Conservation (phyloP, 2,329 filamentous ascomycete genomes). For the Pyrenophora tritici-repentis region DNA sequence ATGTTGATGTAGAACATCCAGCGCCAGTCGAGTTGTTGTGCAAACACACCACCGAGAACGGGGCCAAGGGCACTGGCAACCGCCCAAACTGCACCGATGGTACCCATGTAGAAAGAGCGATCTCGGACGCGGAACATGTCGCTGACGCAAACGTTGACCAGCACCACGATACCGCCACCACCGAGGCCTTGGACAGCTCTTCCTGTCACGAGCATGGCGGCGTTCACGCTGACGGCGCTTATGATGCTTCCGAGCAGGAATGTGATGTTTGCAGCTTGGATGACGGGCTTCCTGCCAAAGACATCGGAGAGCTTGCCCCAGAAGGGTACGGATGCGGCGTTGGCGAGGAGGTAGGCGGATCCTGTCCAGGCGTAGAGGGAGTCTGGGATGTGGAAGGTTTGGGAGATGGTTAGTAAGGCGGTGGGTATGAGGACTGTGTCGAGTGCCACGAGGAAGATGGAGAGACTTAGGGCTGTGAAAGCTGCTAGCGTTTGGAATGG, state of each 20-base stretch:
- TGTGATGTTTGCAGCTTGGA: conserved; percentile 44
- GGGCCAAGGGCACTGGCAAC: conserved; percentile 60
- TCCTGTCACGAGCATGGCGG: conserved; percentile 59
- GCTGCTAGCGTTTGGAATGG: conserved; percentile 23
- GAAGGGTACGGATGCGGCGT: conserved; percentile 47
- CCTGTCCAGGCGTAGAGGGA: conserved; percentile 81
- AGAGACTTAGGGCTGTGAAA: conserved; percentile 40
- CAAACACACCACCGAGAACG: conserved; percentile 59
- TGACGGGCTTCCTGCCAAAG: conserved; percentile 45
- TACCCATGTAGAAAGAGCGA: conserved; percentile 57
- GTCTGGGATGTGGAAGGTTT: conserved; percentile 64
- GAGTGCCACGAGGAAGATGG: conserved; percentile 51
- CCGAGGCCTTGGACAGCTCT: conserved; percentile 60
- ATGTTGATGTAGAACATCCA: conserved; percentile 55
- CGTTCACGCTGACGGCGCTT: conserved; percentile 54
- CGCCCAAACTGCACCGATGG: conserved; percentile 60
- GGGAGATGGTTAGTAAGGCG: conserved; percentile 67
- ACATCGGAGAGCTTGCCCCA: conserved; percentile 50
- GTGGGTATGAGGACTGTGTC: conserved; percentile 66
- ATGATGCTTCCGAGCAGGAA: conserved; percentile 59
- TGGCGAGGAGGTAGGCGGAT: conserved; percentile 47
- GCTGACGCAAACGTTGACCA: conserved; percentile 60
- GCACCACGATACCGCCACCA: conserved; percentile 58
- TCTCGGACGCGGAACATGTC: conserved; percentile 57
- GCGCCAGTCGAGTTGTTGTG: conserved; percentile 53